These are phyloP conservation scores for Syncephalastrum monosporum DNA, from an alignment of 371 early-diverging fungal genomes.

Conservation along the genomic window DNA sequence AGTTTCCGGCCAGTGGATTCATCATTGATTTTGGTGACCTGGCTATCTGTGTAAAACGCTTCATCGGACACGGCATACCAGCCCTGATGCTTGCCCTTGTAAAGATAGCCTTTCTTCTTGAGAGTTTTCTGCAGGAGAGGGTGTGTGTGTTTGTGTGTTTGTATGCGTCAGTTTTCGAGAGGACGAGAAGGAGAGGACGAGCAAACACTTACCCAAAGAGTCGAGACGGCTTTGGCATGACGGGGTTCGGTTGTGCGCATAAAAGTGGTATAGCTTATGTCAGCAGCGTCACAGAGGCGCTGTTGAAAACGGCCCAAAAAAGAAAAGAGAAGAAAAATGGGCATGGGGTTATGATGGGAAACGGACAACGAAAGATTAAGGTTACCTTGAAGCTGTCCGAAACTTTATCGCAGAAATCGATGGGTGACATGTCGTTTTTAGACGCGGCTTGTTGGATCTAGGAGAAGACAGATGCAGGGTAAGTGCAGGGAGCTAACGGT, in stretches of 20 bases:
- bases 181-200: background rate
- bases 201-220: conserved; percentile 66
- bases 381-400: conserved; percentile 75
- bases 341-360: background rate
- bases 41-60: conserved; percentile 79
- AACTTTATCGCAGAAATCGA: conserved; percentile 76
- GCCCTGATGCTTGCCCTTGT: conserved; percentile 90
- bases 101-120: conserved; percentile 75
- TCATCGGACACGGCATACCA: conserved; percentile 98
- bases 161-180: no score
- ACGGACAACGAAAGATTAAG: background rate
- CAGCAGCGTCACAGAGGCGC: conserved; percentile 67
- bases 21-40: conserved; percentile 69
- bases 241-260: conserved; percentile 84
- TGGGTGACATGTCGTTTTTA: conserved; percentile 55
- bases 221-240: conserved; percentile 71
- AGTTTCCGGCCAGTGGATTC: conserved; percentile 55
- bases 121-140: conserved; percentile 51
- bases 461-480: background rate
- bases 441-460: conserved; percentile 92
- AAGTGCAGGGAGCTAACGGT: background rate
- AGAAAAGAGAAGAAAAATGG: background rate
- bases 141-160: no score
- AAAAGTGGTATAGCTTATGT: conserved; percentile 79
- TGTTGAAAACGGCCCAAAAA: conserved; percentile 9